These are phyloP conservation scores for Phytopythium vexans DNA, from an alignment of 352 stramenopile species.

Conservation along the genomic window DNA sequence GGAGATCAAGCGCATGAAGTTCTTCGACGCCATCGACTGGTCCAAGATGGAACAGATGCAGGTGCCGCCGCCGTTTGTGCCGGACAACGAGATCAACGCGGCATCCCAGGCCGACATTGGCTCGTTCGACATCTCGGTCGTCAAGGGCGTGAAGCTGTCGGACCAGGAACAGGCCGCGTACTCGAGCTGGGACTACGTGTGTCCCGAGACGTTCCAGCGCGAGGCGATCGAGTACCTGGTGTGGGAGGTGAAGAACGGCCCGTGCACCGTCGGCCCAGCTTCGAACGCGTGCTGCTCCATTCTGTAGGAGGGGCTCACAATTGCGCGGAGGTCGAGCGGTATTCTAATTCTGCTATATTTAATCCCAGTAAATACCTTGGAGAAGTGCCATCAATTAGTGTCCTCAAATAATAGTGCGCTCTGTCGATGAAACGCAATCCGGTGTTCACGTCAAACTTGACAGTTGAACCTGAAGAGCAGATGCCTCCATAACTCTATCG, in stretches of 20 bases:
- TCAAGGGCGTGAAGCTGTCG: conserved; percentile 71
- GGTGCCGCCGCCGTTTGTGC: conserved; percentile 67
- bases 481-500: neutral
- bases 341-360: conserved; percentile 6
- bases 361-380: neutral
- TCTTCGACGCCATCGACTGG: conserved; percentile 80
- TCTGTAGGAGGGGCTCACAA: conserved; percentile 17
- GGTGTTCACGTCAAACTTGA: neutral
- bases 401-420: neutral
- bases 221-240: conserved; percentile 82
- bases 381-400: neutral
- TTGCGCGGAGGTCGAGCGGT: neutral
- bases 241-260: conserved; percentile 78
- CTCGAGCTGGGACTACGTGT: conserved; percentile 70
- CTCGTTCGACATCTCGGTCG: conserved; percentile 66
- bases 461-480: neutral
- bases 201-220: conserved; percentile 71
- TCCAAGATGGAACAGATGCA: conserved; percentile 64
- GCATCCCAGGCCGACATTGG: conserved; percentile 79
- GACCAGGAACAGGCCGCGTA: conserved; percentile 73
- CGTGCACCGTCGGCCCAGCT: conserved; percentile 56
- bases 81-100: conserved; percentile 84
- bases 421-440: neutral
- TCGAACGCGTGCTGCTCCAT: conserved; percentile 71
- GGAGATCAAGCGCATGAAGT: conserved; percentile 78